A percentile compares a stretch with the other conserved stretches of the same genome.
phyloP scores from a whole-genome alignment of 805 yeast genomes.

The Brettanomyces naardenensis region DNA sequence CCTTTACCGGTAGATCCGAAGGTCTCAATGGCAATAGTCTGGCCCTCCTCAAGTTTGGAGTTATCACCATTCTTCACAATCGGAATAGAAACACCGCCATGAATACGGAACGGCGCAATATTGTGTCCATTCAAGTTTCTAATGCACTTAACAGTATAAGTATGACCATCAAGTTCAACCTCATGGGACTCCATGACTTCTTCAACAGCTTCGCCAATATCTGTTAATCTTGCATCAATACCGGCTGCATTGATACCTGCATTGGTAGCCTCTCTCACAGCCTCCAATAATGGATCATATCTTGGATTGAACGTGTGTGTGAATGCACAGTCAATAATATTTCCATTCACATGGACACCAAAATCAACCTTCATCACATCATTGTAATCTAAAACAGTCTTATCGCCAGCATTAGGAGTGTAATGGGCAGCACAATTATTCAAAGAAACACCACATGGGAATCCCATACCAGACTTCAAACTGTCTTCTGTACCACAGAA shows the following conservation, averaged over 20 bases:
- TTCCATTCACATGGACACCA: conserved; percentile 94
- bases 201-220: conserved; percentile 92
- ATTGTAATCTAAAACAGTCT: conserved; percentile 66
- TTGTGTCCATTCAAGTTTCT: conserved; percentile 93
- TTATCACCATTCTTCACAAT: conserved; percentile 88
- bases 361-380: conserved; percentile 96
- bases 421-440: conserved; percentile 97
- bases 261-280: conserved; percentile 89
- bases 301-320: conserved; percentile 81
- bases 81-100: conserved; percentile 95
- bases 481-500: conserved; percentile 53
- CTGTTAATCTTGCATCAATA: conserved; percentile 89
- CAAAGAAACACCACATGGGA: conserved; percentile 95
- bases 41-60: conserved; percentile 99
- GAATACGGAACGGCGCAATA: conserved; percentile 76
- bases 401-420: conserved; percentile 95
- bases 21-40: conserved; percentile 95
- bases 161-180: conserved; percentile 80
- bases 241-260: conserved; percentile 93
- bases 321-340: conserved; percentile 91
- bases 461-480: conserved; percentile 82
- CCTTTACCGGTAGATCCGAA: conserved; percentile 97
- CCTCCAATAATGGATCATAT: conserved; percentile 72
- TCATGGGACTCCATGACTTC: conserved; percentile 97
- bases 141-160: conserved; percentile 79